Evolutionary conservation across 2,329 filamentous ascomycete species (phyloP).

Genomic region (Lizonia empirigonia): DNA sequence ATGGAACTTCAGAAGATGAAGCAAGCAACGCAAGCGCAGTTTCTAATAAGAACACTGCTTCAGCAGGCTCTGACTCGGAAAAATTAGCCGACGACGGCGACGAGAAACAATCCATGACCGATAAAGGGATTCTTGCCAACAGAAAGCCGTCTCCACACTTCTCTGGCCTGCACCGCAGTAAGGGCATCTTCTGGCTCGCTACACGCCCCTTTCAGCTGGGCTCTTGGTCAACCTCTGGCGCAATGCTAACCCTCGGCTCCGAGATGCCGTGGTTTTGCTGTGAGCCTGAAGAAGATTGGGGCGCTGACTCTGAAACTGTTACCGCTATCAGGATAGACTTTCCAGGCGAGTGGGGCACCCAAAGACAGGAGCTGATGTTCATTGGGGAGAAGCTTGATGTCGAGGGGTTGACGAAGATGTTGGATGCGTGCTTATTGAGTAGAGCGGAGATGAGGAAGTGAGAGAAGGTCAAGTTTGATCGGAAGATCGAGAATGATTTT

Average conservation of each 20-base stretch:
- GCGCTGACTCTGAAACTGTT: constrained; percentile 55
- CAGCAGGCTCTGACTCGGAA: constrained; percentile 24
- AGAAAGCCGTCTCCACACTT: constrained; percentile 62
- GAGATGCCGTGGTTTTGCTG: constrained; percentile 66
- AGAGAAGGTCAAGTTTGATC: constrained; percentile 47
- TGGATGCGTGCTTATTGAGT: constrained; percentile 68
- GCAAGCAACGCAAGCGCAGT: constrained; percentile 20
- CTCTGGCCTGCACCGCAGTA: constrained; percentile 64
- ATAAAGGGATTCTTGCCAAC: constrained; percentile 57
- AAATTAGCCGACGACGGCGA: constrained; percentile 41
- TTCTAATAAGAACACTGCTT: constrained; percentile 22
- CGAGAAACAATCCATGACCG: constrained; percentile 38
- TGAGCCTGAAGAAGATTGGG: constrained; percentile 59
- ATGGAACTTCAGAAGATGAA: constrained; percentile 14
- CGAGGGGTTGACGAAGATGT: constrained; percentile 55
- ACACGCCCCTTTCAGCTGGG: constrained; percentile 62
- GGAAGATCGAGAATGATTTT: constrained; percentile 37
- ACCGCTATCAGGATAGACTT: constrained; percentile 59
- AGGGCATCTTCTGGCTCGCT: constrained; percentile 66
- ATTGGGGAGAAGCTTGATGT: constrained; percentile 70
- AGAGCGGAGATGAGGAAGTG: constrained; percentile 59
- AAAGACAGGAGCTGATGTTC: constrained; percentile 74
- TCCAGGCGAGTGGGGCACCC: constrained; percentile 66
- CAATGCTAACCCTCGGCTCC: constrained; percentile 65
- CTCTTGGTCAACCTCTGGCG: constrained; percentile 68